These are phyloP conservation scores for Fraxinus xanthoxyloides DNA, from an alignment of 305 asterid species.

Conservation along the genomic window DNA sequence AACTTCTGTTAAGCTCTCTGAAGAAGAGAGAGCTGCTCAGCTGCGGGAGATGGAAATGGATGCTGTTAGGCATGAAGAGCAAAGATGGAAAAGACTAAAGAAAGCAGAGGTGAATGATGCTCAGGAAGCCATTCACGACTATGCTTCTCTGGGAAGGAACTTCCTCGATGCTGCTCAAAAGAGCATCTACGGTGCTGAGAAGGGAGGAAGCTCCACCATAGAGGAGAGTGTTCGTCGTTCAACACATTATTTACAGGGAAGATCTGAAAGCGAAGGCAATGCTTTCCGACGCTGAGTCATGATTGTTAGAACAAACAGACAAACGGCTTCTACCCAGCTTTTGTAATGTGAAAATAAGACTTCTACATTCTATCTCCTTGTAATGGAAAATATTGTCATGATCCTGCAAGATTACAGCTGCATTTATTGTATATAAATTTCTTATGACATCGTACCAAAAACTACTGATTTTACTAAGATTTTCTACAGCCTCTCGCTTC, in stretches of 20 bases:
- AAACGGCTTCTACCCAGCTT: neutral
- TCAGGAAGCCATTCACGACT: constrained; percentile 51
- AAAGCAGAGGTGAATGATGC: constrained; percentile 84
- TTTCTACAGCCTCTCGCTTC: neutral
- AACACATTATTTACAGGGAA: constrained; percentile 72
- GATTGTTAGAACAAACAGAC: constrained; percentile 4
- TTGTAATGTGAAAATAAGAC: constrained; percentile 6
- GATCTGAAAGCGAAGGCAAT: constrained; percentile 61
- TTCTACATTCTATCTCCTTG: neutral
- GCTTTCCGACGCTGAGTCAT: constrained; percentile 62
- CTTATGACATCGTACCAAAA: neutral
- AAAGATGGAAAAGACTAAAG: constrained; percentile 83
- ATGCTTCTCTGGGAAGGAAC: constrained; percentile 52
- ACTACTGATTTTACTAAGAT: neutral
- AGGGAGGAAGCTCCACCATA: constrained; percentile 88
- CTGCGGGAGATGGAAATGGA: constrained; percentile 92
- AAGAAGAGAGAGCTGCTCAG: constrained; percentile 86
- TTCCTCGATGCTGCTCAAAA: constrained; percentile 80
- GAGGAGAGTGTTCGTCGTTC: constrained; percentile 96
- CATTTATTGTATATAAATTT: neutral
- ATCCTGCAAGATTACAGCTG: neutral
- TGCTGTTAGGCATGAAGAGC: constrained; percentile 88
- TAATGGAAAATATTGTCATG: neutral
- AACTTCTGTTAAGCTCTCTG: constrained; percentile 55
- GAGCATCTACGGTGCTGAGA: constrained; percentile 81